Evolutionary conservation across 306 rosid genomes (phyloP), one percentile per base, ranked within the genome.

Genomic region (Pyrus bretschneideri): DNA sequence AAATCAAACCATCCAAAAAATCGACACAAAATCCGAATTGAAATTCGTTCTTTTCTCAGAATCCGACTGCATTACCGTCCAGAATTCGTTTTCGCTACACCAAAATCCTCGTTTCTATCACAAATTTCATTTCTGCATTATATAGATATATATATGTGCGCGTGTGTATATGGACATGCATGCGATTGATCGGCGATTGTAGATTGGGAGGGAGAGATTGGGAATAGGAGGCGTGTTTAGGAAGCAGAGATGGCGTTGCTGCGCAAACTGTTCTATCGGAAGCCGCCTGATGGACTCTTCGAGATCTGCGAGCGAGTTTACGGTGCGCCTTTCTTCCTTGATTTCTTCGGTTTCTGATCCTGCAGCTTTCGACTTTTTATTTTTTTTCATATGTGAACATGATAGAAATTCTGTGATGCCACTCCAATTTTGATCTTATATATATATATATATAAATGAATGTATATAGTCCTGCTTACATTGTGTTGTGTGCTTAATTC

Each of bases 241-340:
- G 9, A 45, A 13, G 49, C 77, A 38, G 87, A 86, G 49, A 84
- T 86, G 91, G 91, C 96, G 61, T 71, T 90, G 89, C 81, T 91
- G 57, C 97, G 98, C 59, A 91, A 86, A 84, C 85, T 91, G 89
- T 94, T 91, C 88, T 94, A 84, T 65, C 88, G 98, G 51, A 94
- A 91, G 71, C 97, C 98, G 1, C 97, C 97, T 14, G 98, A 94
- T 69, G 98, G 97, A 12, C 86, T 94, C 19, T 88, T 94, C 81
- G 98, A 94, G 93, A 87, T 91, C 81, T 87, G 88, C 52, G 98
- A 91, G 70, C 74, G 96, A 80, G 96, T 94, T 76, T 92, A 91
- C 72, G 97, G 98, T 94, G 81, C 83, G 67, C 9, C 42, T 71
- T 82, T 66, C 63, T 58, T 14, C 11, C 5, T 54, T 52, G 12